Conservation (phyloP, 805 yeast species). For the Candida peoriensis region DNA sequence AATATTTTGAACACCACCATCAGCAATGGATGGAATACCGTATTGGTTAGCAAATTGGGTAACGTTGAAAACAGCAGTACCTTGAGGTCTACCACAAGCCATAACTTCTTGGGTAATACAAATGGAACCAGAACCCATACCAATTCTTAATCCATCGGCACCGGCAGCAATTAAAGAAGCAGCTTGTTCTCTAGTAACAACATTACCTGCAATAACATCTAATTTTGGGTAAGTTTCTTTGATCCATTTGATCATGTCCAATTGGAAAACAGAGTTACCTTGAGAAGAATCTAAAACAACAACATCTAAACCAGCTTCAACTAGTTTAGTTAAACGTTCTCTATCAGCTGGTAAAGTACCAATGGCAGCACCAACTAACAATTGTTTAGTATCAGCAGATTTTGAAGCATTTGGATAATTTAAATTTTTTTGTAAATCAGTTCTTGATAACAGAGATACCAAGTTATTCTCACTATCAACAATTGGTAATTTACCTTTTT, state of each 20-base stretch:
- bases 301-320: conserved; percentile 95
- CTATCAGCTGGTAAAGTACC: conserved; percentile 91
- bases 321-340: conserved; percentile 77
- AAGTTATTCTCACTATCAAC: conserved; percentile 72
- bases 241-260: conserved; percentile 89
- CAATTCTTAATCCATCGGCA: conserved; percentile 96
- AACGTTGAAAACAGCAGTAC: conserved; percentile 95
- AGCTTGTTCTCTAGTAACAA: conserved; percentile 98
- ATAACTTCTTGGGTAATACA: conserved; percentile 99
- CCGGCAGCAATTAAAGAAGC: conserved; percentile 93
- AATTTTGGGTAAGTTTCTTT: conserved; percentile 73
- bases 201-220: conserved; percentile 96
- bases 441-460: conserved; percentile 86
- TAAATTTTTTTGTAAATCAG: conserved; percentile 95
- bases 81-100: conserved; percentile 99
- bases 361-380: conserved; percentile 97
- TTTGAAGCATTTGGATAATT: conserved; percentile 93
- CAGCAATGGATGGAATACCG: conserved; percentile 98
- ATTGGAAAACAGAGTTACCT: conserved; percentile 95
- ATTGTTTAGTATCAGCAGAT: conserved; percentile 87
- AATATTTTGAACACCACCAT: conserved; percentile 98
- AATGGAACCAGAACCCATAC: conserved; percentile 99
- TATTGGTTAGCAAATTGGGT: conserved; percentile 90
- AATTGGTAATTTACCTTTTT: conserved; percentile 97
- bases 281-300: conserved; percentile 94